phyloP scores from a whole-genome alignment of 306 rosid species.

The Chamaecrista fasciculata region DNA sequence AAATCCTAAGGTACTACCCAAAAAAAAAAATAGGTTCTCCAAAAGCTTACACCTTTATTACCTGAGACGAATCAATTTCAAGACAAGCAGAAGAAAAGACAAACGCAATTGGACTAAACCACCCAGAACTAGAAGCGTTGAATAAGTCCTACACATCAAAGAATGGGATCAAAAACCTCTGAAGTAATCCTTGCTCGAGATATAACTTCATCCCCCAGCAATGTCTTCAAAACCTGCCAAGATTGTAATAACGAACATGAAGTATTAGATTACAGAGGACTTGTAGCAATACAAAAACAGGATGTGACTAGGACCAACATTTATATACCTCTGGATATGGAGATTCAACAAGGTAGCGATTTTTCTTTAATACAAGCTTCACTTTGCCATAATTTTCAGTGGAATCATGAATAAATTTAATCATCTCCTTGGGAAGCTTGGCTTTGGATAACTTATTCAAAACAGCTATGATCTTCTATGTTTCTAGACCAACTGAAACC shows the following conservation, averaged over 20 bases:
- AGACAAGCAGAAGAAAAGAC: background rate
- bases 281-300: background rate
- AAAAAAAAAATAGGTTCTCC: background rate
- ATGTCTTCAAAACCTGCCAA: constrained; percentile 78
- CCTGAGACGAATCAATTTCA: constrained; percentile 84
- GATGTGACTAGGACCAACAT: background rate
- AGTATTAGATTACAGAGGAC: background rate
- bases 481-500: constrained; percentile 84
- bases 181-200: constrained; percentile 60
- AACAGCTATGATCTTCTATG: constrained; percentile 70
- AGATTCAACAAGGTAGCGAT: constrained; percentile 77
- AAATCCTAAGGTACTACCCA: background rate
- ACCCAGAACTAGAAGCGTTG: constrained; percentile 12
- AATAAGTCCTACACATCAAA: background rate
- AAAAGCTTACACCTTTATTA: constrained; percentile 31
- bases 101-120: background rate
- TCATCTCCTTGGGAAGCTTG: constrained; percentile 89
- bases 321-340: constrained; percentile 74
- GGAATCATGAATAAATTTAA: constrained; percentile 75
- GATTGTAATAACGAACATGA: constrained; percentile 22
- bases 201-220: constrained; percentile 70
- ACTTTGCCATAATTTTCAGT: constrained; percentile 93
- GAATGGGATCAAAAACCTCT: constrained; percentile 57
- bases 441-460: constrained; percentile 80
- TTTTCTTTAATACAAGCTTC: constrained; percentile 91